Evolutionary conservation across 148 eudicot species (phyloP).

Genomic region (Persicaria tinctoria): DNA sequence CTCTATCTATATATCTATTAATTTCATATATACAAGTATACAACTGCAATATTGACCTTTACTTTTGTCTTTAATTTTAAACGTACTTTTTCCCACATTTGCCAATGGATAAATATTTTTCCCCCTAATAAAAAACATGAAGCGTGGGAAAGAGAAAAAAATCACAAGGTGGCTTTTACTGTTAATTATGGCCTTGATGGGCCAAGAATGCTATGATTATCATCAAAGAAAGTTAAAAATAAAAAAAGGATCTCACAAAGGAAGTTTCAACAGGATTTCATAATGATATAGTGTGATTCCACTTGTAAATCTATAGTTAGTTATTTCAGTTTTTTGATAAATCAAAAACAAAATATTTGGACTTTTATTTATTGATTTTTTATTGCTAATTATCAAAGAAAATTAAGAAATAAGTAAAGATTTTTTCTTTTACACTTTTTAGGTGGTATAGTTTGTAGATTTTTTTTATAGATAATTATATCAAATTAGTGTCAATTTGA

Average conservation of each 20-base stretch:
- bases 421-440: no score
- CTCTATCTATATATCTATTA: background rate
- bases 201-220: slow-evolving; percentile 7
- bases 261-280: background rate
- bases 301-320: background rate
- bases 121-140: no score
- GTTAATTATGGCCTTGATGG: slow-evolving; percentile 6
- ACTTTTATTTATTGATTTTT: no score
- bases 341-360: background rate
- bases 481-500: no score
- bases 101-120: no score
- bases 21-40: background rate
- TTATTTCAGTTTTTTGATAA: background rate
- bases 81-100: no score
- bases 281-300: slow-evolving; percentile 4
- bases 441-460: no score
- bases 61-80: no score
- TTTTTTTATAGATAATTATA: no score
- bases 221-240: background rate
- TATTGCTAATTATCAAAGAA: no score
- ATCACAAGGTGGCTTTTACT: background rate
- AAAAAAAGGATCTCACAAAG: background rate
- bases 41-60: no score
- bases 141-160: background rate
- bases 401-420: no score